Evolutionary conservation across 2,329 filamentous ascomycete genomes (phyloP), one percentile per base, ranked within the genome.

Genomic region (Aspergillus hortae): DNA sequence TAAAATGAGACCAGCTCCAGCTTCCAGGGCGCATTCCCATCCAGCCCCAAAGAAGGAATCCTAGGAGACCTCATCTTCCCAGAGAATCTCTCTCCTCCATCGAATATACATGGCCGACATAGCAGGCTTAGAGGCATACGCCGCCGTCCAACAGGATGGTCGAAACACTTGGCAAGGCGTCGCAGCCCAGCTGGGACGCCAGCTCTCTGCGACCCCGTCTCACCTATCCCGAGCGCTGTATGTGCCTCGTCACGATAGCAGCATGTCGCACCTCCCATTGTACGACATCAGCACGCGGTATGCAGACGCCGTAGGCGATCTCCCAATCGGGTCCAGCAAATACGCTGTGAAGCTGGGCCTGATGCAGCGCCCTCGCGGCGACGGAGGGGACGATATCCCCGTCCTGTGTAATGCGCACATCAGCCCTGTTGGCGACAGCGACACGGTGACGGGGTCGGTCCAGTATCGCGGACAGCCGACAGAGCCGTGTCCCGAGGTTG

Each of bases 191-290:
- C n/a, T 42, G 40, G 40, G 40, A 7, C 40, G 40, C 17, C 15
- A 42, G 19, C 11, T 42, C n/a, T 42, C 40, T 4, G 19, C n/a
- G 19, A 19, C 43, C 5, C 43, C 48, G 4, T 10, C 21, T 10
- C 46, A 53, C 27, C 43, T 53, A 6, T 49, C 51, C n/a, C 43
- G 51, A 4, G 47, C 17, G 7, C 15, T 53, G n/a, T 49, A 53
- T 45, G 27, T 53, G 6, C 51, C 51, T 12, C 51, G 44, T 5
- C 51, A 53, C 17, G 44, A 49, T 27, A 27, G 4, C 2, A 19
- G n/a, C 6, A 40, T 44, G 7, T 30, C 47, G 15, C 47, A 49
- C 17, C 25, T 53, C 4, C 27, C 51, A 1, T 3, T 53, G 2
- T 49, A 47, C 25, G 51, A 53, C 30, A 25, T 53, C 17, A 53